Evolutionary conservation across 495 filamentous ascomycete genomes (phyloP), one percentile per base, ranked within the genome.

Genomic region (Lasiosphaeria ovina): DNA sequence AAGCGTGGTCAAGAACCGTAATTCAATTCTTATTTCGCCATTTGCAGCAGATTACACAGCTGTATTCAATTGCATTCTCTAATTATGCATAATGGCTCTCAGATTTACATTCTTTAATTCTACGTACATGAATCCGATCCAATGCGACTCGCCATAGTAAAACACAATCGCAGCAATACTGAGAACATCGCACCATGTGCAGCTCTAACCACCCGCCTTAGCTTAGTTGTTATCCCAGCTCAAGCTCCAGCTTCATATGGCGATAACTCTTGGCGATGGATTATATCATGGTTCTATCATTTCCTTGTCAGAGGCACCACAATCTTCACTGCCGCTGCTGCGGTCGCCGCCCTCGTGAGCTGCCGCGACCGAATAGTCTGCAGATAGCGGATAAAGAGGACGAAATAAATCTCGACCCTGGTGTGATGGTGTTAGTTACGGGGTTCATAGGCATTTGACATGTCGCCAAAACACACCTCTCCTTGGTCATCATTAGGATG

Each of bases 401-500:
- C 77, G 75, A 97, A 98, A 14, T 91, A 63, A 53, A 98, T 80
- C 75, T 98, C 94, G 79, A 98, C 89, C 58, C 93, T 95, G 65
- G 8, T 54, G 44, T 33, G 48, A 45, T 40, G 12, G 60, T 59
- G 64, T 69, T 56, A 77, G 71, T 49, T n/a, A 44, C 35, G 52
- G 47, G 35, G 32, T 32, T 35, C n/a, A 24, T 24, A 12, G n/a
- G 9, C 14, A 1, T 33, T 31, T 45, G 5, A 47, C 4, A 48
- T 57, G 17, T 32, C 14, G 24, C 38, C 10, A 42, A 38, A 35
- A 73, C 85, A 61, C 82, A 95, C 92, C 92, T 85, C 75, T 99
- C 95, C 78, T 99, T 99, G 4, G 91, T 96, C 94, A 98, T 99
- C 94, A 99, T 99, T 32, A 99, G 77, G 52, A 98, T 78, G 55